Conservation (phyloP, 2,329 filamentous ascomycete genomes). For the Nemania bipapillata region DNA sequence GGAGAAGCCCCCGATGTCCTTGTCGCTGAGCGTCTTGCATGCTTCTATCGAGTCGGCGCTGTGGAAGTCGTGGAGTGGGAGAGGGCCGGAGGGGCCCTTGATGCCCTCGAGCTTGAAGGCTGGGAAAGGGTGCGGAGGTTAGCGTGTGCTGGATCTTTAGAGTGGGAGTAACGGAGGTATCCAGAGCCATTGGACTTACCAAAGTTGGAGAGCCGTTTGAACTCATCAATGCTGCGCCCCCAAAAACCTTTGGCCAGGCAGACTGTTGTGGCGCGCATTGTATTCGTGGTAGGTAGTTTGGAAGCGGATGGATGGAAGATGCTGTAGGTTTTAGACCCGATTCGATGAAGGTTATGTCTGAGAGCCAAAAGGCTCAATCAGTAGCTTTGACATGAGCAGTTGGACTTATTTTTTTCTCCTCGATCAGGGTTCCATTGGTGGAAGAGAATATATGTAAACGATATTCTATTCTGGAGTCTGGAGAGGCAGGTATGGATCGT, state of each 20-base stretch:
- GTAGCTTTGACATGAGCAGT: constrained; percentile 48
- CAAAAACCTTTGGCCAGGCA: constrained; percentile 65
- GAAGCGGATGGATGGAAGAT: neutral
- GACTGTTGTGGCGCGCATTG: constrained; percentile 62
- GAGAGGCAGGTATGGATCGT: neutral
- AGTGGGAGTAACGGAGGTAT: neutral
- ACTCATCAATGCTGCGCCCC: constrained; percentile 68
- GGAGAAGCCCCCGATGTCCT: constrained; percentile 87
- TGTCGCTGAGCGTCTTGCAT: constrained; percentile 85
- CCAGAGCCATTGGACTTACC: constrained; percentile 54
- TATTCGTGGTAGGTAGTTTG: constrained; percentile 32
- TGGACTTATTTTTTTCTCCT: constrained; percentile 7
- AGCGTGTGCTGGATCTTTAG: constrained; percentile 29
- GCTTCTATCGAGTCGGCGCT: constrained; percentile 58
- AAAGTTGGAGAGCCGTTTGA: constrained; percentile 66
- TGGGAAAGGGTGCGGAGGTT: constrained; percentile 52
- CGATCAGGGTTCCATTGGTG: constrained; percentile 21
- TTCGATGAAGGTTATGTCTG: constrained; percentile 30
- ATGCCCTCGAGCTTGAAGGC: constrained; percentile 76
- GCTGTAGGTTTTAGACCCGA: constrained; percentile 2
- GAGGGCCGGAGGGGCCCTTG: constrained; percentile 71
- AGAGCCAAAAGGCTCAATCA: constrained; percentile 51
- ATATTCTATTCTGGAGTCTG: neutral
- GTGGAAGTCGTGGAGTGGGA: constrained; percentile 73
- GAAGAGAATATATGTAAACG: neutral